Conservation (phyloP, 306 rosid species). For the Cucumis sativus region Cucumber_9930_V3 NC_026657.2:26854501-26855000, state of each 20-base stretch:
- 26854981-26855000: too few species aligned
- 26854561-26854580: constrained; percentile 4
- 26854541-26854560: neutral
- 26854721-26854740: neutral
- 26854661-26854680: neutral
- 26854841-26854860: neutral
- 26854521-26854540: neutral
- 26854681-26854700: constrained; percentile 6
- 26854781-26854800: neutral
- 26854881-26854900: neutral
- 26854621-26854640: neutral
- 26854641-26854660: neutral
- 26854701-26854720: neutral
- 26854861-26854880: neutral
- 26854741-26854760: neutral
- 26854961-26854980: too few species aligned
- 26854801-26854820: neutral
- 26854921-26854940: too few species aligned
- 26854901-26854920: too few species aligned
- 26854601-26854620: neutral
- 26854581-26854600: neutral
- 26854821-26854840: neutral
- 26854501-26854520: neutral
- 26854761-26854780: neutral
- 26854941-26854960: too few species aligned